Evolutionary conservation across 306 rosid genomes (phyloP).

Genomic region (Casuarina equisetifolia): DNA sequence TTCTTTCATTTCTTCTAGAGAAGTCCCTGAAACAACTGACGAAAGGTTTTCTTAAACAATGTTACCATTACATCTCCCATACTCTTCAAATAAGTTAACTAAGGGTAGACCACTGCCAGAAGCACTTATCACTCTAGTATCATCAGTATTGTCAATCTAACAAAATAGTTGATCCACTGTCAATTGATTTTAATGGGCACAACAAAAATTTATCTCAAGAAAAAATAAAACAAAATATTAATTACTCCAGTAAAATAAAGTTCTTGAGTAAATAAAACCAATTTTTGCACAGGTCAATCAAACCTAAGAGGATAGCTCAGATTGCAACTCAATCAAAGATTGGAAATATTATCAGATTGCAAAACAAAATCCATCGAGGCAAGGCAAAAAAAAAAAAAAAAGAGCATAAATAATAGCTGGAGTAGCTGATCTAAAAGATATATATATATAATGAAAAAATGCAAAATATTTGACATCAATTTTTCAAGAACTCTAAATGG

Average conservation of each 20-base stretch:
- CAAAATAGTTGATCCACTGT: not conserved
- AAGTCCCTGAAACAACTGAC: not conserved
- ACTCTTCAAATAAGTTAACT: not conserved
- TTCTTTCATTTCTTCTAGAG: not conserved
- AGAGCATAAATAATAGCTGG: not conserved
- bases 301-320: not conserved
- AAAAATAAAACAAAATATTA: not conserved
- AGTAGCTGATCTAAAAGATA: not conserved
- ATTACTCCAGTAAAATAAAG: not conserved
- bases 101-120: not conserved
- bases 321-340: no score
- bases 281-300: not conserved
- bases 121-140: not conserved
- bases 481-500: not conserved
- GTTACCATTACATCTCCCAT: not conserved
- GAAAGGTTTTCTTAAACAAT: not conserved
- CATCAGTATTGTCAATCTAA: not conserved
- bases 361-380: not conserved
- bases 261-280: not conserved
- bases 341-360: not conserved
- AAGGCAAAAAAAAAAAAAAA: not conserved
- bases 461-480: not conserved
- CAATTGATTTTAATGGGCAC: not conserved
- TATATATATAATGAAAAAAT: not conserved
- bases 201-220: not conserved